phyloP scores from a whole-genome alignment of 805 yeast genomes.

The Saccharomycopsis lassenensis region DNA sequence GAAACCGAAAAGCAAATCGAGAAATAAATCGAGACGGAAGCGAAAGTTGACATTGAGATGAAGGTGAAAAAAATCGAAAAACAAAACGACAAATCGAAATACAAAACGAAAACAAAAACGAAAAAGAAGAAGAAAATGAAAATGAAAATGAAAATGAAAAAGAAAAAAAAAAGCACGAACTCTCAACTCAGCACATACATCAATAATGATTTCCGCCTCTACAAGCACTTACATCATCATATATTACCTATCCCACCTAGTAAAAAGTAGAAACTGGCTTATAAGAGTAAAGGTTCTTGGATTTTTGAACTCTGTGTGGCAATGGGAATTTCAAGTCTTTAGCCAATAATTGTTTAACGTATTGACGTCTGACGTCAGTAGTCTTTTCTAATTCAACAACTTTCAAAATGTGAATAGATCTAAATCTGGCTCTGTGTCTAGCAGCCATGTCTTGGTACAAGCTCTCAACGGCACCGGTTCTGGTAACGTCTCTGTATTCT shows the following conservation, averaged over 20 bases:
- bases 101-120: not conserved
- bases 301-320: conserved; percentile 97
- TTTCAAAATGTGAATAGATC: conserved; percentile 98
- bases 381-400: conserved; percentile 98
- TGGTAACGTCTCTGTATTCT: conserved; percentile 99
- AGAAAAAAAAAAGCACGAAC: not conserved
- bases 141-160: not conserved
- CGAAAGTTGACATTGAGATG: too few species aligned
- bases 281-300: conserved; percentile 78
- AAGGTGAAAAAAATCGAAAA: not conserved
- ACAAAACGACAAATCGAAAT: not conserved
- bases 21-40: too few species aligned
- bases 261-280: conserved; percentile 96
- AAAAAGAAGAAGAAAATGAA: not conserved
- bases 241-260: conserved; percentile 43
- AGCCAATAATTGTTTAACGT: conserved; percentile 93
- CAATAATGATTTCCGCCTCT: too few species aligned
- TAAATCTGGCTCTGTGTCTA: conserved; percentile 99
- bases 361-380: conserved; percentile 98
- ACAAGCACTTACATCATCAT: conserved; percentile 1
- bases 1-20: too few species aligned
- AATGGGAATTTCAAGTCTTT: conserved; percentile 98
- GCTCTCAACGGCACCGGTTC: conserved; percentile 97
- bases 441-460: conserved; percentile 99
- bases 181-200: too few species aligned